phyloP scores from a whole-genome alignment of 495 filamentous ascomycete genomes.

The Hypoxylon trugodes region DNA sequence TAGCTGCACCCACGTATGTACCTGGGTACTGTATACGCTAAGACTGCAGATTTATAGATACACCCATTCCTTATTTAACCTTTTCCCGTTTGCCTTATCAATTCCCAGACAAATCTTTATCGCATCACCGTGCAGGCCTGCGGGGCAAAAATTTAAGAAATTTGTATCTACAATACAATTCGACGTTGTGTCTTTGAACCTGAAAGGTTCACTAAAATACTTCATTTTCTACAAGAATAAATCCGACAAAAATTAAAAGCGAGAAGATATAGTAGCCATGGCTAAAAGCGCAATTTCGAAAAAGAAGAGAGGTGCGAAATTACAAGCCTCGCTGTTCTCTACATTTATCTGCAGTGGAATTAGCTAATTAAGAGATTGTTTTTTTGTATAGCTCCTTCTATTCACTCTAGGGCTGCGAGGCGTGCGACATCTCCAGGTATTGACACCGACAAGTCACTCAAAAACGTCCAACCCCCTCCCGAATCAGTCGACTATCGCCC shows the following conservation, averaged over 20 bases:
- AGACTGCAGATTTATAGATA: too few relatives aligned
- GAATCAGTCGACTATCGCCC: conserved; percentile 61
- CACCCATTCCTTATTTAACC: too few relatives aligned
- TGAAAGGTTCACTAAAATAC: too few relatives aligned
- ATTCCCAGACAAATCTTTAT: background rate
- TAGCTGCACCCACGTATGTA: too few relatives aligned
- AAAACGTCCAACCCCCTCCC: conserved; percentile 63
- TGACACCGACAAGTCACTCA: conserved; percentile 79
- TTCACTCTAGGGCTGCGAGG: conserved; percentile 77
- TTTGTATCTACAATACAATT: background rate
- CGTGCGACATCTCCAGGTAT: conserved; percentile 76
- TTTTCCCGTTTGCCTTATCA: too few relatives aligned
- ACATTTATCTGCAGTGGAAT: background rate
- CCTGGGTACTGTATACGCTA: too few relatives aligned
- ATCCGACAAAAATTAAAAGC: background rate
- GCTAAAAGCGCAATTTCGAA: conserved; percentile 52
- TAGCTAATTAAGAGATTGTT: conserved; percentile 26
- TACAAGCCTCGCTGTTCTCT: background rate
- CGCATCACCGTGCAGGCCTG: background rate
- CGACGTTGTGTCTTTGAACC: too few relatives aligned
- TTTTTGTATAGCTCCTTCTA: conserved; percentile 49
- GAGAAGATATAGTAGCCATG: conserved; percentile 38
- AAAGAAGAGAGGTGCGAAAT: conserved; percentile 48
- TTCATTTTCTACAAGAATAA: background rate
- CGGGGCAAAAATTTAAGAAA: conserved; percentile 25